Evolutionary conservation across 192 early-diverging fungal genomes (phyloP).

Genomic region (Coemansia interrupta): DNA sequence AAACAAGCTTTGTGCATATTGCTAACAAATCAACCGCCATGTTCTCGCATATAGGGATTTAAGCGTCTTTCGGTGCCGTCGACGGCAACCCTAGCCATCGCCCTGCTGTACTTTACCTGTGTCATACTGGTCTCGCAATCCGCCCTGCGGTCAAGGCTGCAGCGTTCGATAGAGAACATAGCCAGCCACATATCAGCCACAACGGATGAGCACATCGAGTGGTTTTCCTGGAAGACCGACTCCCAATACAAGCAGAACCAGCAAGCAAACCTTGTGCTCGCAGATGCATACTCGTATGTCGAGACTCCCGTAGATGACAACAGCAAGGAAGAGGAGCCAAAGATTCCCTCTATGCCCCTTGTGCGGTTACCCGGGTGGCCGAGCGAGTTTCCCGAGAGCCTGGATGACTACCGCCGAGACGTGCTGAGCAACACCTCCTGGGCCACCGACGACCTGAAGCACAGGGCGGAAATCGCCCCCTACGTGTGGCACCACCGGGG

Average conservation of each 20-base stretch:
- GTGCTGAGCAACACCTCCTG: slow-evolving; percentile 16
- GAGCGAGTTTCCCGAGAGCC: slow-evolving; percentile 29
- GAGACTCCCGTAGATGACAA: no score
- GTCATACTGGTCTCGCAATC: slow-evolving; percentile 17
- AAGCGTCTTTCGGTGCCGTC: slow-evolving; percentile 32
- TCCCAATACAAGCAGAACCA: background rate
- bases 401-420: slow-evolving; percentile 23
- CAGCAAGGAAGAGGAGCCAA: background rate
- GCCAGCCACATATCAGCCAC: background rate
- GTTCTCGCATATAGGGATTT: slow-evolving; percentile 26
- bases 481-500: slow-evolving; percentile 54
- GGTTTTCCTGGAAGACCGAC: slow-evolving; percentile 6
- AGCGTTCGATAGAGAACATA: background rate
- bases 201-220: background rate
- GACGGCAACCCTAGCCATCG: slow-evolving; percentile 17
- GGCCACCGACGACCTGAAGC: slow-evolving; percentile 17
- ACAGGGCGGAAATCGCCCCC: slow-evolving; percentile 47
- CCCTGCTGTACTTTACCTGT: slow-evolving; percentile 25
- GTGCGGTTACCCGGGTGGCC: slow-evolving; percentile 38
- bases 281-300: background rate
- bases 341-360: slow-evolving; percentile 3
- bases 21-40: background rate
- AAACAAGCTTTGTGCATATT: background rate
- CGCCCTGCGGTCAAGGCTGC: background rate
- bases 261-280: background rate